A percentile compares a stretch with the other conserved stretches of the same genome.
Conservation (phyloP, 345 rosid species). For the Turritis glabra region DNA sequence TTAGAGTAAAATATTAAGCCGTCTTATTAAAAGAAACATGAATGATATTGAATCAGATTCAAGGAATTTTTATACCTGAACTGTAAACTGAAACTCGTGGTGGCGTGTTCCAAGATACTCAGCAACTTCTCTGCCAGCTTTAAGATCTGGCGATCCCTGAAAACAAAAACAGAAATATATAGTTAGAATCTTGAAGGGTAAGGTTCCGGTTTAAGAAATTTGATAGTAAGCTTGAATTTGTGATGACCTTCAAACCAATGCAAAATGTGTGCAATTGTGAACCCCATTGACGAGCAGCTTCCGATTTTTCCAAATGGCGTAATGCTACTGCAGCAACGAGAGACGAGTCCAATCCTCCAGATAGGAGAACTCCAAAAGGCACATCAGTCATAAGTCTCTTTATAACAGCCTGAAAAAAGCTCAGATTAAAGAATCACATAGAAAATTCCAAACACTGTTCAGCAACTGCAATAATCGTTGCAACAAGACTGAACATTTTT, state of each 20-base stretch:
- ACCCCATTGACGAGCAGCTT: conserved; percentile 81
- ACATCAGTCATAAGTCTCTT: conserved; percentile 89
- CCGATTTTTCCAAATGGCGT: conserved; percentile 56
- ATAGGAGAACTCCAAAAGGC: conserved; percentile 80
- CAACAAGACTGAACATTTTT: background rate
- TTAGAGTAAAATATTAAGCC: conserved; percentile 7
- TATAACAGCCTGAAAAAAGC: conserved; percentile 56
- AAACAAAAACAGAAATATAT: conserved; percentile 2
- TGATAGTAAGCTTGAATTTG: background rate
- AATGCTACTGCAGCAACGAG: conserved; percentile 84
- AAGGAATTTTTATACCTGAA: conserved; percentile 43
- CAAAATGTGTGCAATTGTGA: conserved; percentile 74
- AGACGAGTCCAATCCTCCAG: conserved; percentile 88
- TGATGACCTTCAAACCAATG: conserved; percentile 66
- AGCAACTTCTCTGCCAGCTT: conserved; percentile 84
- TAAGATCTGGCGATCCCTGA: conserved; percentile 83
- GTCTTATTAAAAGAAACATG: background rate
- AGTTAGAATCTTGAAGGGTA: background rate
- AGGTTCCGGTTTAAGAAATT: conserved; percentile 9
- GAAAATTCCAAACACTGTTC: background rate
- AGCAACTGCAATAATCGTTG: background rate
- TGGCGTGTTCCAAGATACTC: conserved; percentile 78
- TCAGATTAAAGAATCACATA: background rate
- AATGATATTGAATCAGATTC: background rate
- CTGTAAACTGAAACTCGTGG: conserved; percentile 79